Conservation (phyloP, 768 basidiomycete genomes). For the Lentinula boryana region DNA sequence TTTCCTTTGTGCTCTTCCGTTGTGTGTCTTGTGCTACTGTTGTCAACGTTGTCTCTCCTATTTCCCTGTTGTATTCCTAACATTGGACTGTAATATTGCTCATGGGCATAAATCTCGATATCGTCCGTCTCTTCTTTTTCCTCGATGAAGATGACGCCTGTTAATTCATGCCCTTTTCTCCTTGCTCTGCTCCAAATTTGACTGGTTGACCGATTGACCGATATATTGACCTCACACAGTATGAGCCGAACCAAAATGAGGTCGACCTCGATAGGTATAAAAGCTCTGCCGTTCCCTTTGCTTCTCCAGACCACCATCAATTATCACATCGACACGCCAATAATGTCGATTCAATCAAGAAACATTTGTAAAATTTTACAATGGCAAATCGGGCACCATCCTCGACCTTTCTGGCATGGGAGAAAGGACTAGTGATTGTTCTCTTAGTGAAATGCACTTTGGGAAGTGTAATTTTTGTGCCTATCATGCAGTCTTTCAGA, state of each 20-base stretch:
- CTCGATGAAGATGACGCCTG: background rate
- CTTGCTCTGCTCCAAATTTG: background rate
- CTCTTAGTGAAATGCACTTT: background rate
- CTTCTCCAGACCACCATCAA: background rate
- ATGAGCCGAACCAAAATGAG: background rate
- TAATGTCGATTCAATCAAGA: constrained; percentile 2
- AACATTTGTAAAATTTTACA: constrained; percentile 25
- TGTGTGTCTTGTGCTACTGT: background rate
- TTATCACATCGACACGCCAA: background rate
- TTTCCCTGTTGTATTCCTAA: background rate
- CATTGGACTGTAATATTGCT: background rate
- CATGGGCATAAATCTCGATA: too few species aligned
- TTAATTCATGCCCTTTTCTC: background rate
- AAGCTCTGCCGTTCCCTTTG: background rate
- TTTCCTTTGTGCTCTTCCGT: background rate
- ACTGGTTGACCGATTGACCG: background rate
- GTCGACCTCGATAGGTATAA: background rate
- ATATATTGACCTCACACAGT: background rate
- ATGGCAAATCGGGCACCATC: constrained; percentile 29
- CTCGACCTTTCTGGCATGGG: constrained; percentile 45
- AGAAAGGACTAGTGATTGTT: constrained; percentile 25
- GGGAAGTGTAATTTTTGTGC: background rate
- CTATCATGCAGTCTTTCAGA: constrained; percentile 32
- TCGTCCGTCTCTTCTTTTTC: too few species aligned
- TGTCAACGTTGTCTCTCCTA: background rate